Evolutionary conservation across 257 asterid species (phyloP), one percentile per base, ranked within the genome.

Genomic region (Gentiana straminea): DNA sequence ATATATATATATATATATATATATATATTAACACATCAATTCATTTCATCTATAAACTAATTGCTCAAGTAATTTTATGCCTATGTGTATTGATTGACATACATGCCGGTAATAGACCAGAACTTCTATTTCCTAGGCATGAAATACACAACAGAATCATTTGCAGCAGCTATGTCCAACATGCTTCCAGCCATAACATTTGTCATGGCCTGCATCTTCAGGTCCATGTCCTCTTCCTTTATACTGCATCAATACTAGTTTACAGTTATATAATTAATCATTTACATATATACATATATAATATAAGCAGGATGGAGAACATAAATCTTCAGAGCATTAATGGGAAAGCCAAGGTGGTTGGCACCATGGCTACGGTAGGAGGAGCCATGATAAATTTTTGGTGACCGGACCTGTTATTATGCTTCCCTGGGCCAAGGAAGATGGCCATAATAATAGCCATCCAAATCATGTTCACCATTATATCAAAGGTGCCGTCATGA

Each of bases 341-440:
- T n/a, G 73, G 93, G 47, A 44, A 76, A 56, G 94, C 93, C 1
- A 87, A 87, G 64, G 79, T 87, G 64, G 59, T 77, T n/a, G 96
- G 96, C 4, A 87, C 94, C 0, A 8, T 67, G 0, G 69, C 81
- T n/a, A 82, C 96, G 3, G 84, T 87, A 13, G 61, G 60, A 45
- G 94, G 96, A 54, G 89, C 94, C 4, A 79, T 82, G 93, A 51
- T 80, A 32, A 87, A n/a, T n/a, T n/a, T n/a, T n/a, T 91, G 10
- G 71, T 88, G 12, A 68, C 55, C 39, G 97, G 99, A 33, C 97
- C 95, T 0, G 35, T 72, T 47, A 49, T 92, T 4, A 64, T 64
- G 10, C 68, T 92, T 1, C 94, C 94, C 8, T 85, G 97, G 98
- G 78, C 95, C 0, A 73, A 65, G 36, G 74, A 45, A 39, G 56